Base-by-base conservation (phyloP, 2,329 filamentous ascomycete species). In the Stromatinia cepivora region DNA sequence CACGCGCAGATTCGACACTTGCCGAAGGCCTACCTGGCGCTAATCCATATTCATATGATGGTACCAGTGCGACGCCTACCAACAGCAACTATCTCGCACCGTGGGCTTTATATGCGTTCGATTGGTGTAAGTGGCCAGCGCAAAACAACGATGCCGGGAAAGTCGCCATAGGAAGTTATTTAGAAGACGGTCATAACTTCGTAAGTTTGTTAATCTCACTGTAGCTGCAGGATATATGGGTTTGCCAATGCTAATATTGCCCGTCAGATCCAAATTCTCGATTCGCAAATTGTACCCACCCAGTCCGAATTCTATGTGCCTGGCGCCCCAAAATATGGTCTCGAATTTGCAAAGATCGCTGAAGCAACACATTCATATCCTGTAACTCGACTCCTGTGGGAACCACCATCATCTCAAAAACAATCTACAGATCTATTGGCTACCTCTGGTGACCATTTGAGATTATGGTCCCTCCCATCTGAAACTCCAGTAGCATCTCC, bases 41-140 rank as follows among this genome's bases (percentile, higher is more conserved):
- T 3, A 83, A 82, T 57, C 79, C 80, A 80, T 84, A 80, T 73
- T 85, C 86, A 65, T 90, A 90, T 77, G 91, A 93, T 76, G 84
- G 88, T 65, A 87, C 88, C 72, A 87, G 87, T 78, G 79, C 87
- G 72, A 83, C 87, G 80, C 79, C 90, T 78, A 80, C 92, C 78
- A 96, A 94, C 72, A 97, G 93, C 84, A 97, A 94, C 79, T 97
- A 97, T 78, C 82, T 97, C 72, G 93, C 94, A 6, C 94, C 94
- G 0, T 99, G 95, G 93, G 91, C 93, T 20, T 90, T 97, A 68
- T 99, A 98, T 79, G 94, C 95, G 17, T 94, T 97, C 76, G 95
- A 99, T 82, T 99, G 95, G 95, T 99, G 95, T 83, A 99, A 99
- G 81, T 99, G 95, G 94, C 88, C 92, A 22, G 89, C 94, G 3